Base-by-base conservation (phyloP, 352 stramenopile genomes). In the Pythium dissimile region DNA sequence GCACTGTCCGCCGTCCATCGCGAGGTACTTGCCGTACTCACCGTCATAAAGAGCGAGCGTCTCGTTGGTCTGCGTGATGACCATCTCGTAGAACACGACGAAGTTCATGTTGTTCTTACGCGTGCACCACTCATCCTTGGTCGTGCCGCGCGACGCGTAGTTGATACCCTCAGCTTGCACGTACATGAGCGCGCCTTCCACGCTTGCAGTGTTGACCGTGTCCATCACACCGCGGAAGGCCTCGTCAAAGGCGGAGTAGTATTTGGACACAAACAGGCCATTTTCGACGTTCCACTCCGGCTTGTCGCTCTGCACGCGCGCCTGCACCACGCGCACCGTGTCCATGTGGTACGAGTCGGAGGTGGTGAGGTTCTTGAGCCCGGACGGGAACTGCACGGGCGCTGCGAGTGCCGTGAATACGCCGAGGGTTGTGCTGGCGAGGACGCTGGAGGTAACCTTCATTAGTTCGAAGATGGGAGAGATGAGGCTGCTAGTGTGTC, bases 111-210 rank as follows among this genome's bases (percentile, higher is more conserved):
- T 72, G 66, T 90, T 92, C 77, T 95, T 95, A 51, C 84, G 82
- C 47, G 59, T 62, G 65, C 86, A 95, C 21, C 34, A 48, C 67
- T 75, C 26, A 71, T 65, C 39, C 81, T 70, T 2, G 64, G 66
- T 37, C 65, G 73, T 77, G 81, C 23, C 53, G 41, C 80, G 79
- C 39, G 79, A 81, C 38, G 75, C 66, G 66, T 87, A 81, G 71
- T 95, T 92, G 69, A 95, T 92, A 35, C 80, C 70, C 56, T 95
- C 86, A 5, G 84, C 80, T 62, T 94, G 84, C 28, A 95, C 78
- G 68, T 92, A 95, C 82, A 93, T 94, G 34, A 95, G 79, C 31
- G 83, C 74, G 15, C 86, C 86, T 51, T 93, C 84, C 10, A 95
- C 78, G 0, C 69, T 84, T 7, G 84, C 86, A 21, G 78, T 83